Base-by-base conservation (phyloP, 2,329 filamentous ascomycete genomes). In the Dactylonectria macrodidyma region DNA sequence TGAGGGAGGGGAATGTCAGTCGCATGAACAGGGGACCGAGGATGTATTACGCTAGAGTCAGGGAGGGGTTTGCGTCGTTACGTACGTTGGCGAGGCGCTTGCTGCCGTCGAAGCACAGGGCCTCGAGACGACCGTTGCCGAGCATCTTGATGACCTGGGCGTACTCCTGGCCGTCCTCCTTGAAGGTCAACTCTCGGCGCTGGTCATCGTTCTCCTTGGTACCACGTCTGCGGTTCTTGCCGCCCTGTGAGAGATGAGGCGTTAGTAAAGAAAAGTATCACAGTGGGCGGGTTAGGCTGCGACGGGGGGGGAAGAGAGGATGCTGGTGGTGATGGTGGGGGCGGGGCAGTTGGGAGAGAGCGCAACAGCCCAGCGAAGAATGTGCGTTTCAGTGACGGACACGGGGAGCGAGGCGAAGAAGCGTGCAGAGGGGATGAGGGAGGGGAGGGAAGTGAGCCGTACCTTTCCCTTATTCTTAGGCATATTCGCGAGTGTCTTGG, bases 401-500 rank as follows among this genome's bases (percentile, higher is more conserved):
- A 48, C 38, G 26, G 41, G 54, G 24, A 8, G 51, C 24, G 51
- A 44, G 26, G 24, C 30, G 34, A 12, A 38, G 34, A 14, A 50
- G 57, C 5, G 41, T 59, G 48, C 26, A 30, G 26, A 59, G 65
- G 33, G 54, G 16, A 19, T 19, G 16, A 67, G 47, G 56, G 68
- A 47, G 59, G 61, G 41, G 46, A 64, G 14, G 19, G 19, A 19
- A 19, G 19, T 19, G 19, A 19, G 50, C 51, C 89, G 81, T 88
- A 97, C 95, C 87, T 97, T 98, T 95, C 95, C 95, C 92, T 98
- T 98, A 84, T 98, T 98, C 94, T 98, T 98, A 80, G 95, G 95
- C 95, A 98, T 98, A 71, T 84, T 91, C 80, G 67, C 71, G 51
- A 59, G 48, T 63, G 54, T 62, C 44, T 65, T 64, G 64, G 62